These are phyloP conservation scores for Coffea eugenioides DNA, from an alignment of 257 asterid genomes.

Conservation along the genomic window DNA sequence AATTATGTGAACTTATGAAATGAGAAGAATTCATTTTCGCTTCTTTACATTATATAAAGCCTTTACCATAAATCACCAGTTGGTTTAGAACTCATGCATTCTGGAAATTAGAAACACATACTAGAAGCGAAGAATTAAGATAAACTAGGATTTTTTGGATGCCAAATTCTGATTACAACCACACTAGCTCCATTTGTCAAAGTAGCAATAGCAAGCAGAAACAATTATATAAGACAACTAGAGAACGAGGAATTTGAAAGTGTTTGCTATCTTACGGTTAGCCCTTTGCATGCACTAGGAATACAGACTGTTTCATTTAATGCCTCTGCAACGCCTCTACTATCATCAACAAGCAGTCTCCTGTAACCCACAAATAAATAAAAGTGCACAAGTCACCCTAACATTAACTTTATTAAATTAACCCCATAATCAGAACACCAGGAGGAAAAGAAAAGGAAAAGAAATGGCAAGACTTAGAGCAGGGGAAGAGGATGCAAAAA, in stretches of 20 bases:
- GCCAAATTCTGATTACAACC: not conserved
- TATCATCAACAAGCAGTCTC: conserved; percentile 86
- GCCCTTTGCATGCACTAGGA: conserved; percentile 54
- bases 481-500: not conserved
- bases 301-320: conserved; percentile 79
- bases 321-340: conserved; percentile 90
- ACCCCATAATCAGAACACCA: not conserved
- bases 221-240: not conserved
- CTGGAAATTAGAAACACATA: no score
- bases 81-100: no score
- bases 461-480: not conserved
- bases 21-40: not conserved
- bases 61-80: no score
- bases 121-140: no score
- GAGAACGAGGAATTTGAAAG: not conserved
- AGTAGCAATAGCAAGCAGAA: not conserved
- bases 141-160: not conserved
- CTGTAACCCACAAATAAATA: conserved; percentile 36
- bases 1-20: not conserved
- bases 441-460: not conserved
- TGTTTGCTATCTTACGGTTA: conserved; percentile 55
- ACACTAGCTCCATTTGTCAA: not conserved
- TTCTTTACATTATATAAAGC: no score
- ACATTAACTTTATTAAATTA: not conserved
- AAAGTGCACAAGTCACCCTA: not conserved